phyloP scores from a whole-genome alignment of 2,329 filamentous ascomycete species.

The Colletotrichum sp. region DNA sequence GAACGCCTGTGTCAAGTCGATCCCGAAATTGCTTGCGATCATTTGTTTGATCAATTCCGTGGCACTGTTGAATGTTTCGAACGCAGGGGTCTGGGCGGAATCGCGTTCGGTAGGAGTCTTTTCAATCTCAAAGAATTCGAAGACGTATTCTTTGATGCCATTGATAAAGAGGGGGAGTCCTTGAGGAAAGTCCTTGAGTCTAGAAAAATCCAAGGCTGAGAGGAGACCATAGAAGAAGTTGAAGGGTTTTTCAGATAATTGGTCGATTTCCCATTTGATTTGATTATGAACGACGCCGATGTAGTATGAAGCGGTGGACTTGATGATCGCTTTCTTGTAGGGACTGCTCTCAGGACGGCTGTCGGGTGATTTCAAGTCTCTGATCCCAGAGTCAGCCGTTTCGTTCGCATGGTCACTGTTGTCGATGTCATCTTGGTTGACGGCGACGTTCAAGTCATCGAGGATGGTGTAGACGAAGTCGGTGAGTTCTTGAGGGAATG shows the following conservation, averaged over 20 bases:
- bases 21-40: not conserved
- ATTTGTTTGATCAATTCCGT: not conserved
- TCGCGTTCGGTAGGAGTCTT: not conserved
- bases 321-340: not conserved
- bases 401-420: not conserved
- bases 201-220: too few relatives aligned
- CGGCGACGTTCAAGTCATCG: too few relatives aligned
- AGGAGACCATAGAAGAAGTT: too few relatives aligned
- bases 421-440: not conserved
- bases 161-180: too few relatives aligned
- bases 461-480: fast-evolving
- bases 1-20: not conserved
- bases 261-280: too few relatives aligned
- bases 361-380: not conserved
- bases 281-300: too few relatives aligned
- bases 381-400: fast-evolving
- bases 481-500: not conserved
- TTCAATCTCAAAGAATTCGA: too few relatives aligned
- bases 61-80: not conserved
- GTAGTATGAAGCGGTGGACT: too few relatives aligned
- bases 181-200: too few relatives aligned
- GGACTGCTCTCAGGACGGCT: not conserved
- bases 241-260: too few relatives aligned
- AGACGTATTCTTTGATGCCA: too few relatives aligned
- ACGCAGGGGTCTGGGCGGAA: not conserved